Evolutionary conservation across 495 filamentous ascomycete species (phyloP), one percentile per base, ranked within the genome.

Genomic region (Penicillium samsonianum): DNA sequence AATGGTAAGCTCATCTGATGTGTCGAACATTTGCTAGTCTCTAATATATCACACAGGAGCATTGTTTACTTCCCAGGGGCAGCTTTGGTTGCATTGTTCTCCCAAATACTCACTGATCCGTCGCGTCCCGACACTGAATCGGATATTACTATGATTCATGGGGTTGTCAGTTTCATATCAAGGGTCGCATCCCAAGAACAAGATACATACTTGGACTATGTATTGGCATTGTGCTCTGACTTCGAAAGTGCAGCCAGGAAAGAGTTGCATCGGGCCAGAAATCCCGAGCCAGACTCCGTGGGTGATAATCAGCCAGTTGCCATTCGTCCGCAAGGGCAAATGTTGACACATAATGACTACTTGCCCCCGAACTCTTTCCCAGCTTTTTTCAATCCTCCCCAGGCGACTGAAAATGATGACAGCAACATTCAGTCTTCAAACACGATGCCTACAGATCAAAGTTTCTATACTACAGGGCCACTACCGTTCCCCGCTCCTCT

Each of bases 141-240:
- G n/a, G 64, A 67, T 44, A 46, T 63, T 23, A 9, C 22, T 8
- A 52, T 61, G 49, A 43, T 59, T 6, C 23, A 33, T 4, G 42
- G 45, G 4, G 50, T 30, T 1, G 38, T 58, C 3, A 20, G 14
- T 1, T 64, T 61, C 22, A 55, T 67, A 5, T 30, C 51, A 11
- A 26, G 43, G 6, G 38, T 60, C 2, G 46, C 64, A 26, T 53
- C 47, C 7, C 50, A 64, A 28, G 64, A 67, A 26, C 61, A 58
- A 41, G 61, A 55, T 23, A 67, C 64, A 38, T 67, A 59, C 56
- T 31, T 57, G 11, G 64, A 67, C 40, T 64, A 56, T 47, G 55
- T 67, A 19, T 42, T 67, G 12, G 40, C 48, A 2, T n/a, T 59
- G 8, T 67, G 61, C 44, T 59, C 55, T 6, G 61, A 64, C 3